A percentile compares a stretch with the other conserved stretches of the same genome.
These are phyloP conservation scores for Penicillium cinerascens DNA, from an alignment of 495 filamentous ascomycete species.

Conservation along the genomic window DNA sequence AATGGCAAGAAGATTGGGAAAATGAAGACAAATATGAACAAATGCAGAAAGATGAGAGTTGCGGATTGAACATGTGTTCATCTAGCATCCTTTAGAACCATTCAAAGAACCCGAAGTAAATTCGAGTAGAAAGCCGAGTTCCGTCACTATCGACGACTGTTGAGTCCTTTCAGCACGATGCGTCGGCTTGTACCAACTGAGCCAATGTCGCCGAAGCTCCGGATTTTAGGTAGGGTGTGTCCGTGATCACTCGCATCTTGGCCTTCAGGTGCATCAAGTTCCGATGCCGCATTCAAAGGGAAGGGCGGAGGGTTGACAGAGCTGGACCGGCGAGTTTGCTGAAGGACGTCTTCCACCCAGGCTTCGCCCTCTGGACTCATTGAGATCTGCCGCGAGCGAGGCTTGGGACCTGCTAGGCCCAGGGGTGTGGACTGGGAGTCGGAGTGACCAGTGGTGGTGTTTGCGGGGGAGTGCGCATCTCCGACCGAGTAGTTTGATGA, in stretches of 20 bases:
- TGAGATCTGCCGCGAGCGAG: conserved; percentile 39
- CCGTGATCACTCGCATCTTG: conserved; percentile 8
- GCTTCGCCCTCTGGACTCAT: conserved; percentile 52
- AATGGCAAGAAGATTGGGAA: conserved; percentile 1
- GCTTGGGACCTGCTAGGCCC: conserved; percentile 48
- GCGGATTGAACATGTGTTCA: background rate
- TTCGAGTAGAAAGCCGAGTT: background rate
- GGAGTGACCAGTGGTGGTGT: conserved; percentile 2
- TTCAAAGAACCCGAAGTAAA: background rate
- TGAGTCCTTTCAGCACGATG: conserved; percentile 36
- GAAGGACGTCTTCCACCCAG: conserved; percentile 47
- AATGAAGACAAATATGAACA: background rate
- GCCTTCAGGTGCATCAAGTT: background rate
- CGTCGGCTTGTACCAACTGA: conserved; percentile 36
- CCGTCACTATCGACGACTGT: conserved; percentile 18
- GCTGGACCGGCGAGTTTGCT: conserved; percentile 40
- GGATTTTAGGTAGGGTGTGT: conserved; percentile 29
- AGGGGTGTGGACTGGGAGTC: conserved; percentile 36
- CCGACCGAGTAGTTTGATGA: conserved; percentile 39
- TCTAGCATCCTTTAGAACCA: background rate
- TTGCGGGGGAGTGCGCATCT: conserved; percentile 23
- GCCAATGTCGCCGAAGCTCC: conserved; percentile 43
- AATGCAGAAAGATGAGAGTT: background rate
- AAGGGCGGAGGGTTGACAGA: conserved; percentile 27
- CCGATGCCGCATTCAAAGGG: background rate